These are phyloP conservation scores for Pseudozyma tsukubaensis DNA, from an alignment of 1,284 basidiomycete species.

Conservation along the genomic window DNA sequence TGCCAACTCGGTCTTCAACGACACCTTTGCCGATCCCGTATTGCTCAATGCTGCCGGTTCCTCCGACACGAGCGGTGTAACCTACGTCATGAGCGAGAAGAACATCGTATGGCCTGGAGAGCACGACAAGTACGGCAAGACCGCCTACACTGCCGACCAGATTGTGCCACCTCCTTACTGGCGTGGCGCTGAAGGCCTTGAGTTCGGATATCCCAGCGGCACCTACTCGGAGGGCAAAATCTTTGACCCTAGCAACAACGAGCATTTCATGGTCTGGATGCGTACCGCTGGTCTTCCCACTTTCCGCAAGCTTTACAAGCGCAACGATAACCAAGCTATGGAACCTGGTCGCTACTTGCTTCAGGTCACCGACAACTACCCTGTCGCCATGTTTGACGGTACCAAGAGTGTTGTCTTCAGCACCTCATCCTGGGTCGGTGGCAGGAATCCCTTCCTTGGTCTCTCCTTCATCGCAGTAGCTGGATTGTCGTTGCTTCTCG, in stretches of 20 bases:
- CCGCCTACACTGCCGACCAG: slow-evolving; percentile 71
- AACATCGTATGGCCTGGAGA: slow-evolving; percentile 96
- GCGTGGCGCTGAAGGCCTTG: slow-evolving; percentile 50
- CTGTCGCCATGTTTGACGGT: slow-evolving; percentile 88
- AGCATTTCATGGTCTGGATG: slow-evolving; percentile 99
- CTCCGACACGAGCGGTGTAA: slow-evolving; percentile 65
- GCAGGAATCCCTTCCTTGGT: slow-evolving; percentile 95
- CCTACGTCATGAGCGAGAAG: slow-evolving; percentile 81
- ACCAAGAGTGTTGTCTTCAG: slow-evolving; percentile 97
- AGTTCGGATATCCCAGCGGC: slow-evolving; percentile 76
- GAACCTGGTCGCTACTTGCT: slow-evolving; percentile 81
- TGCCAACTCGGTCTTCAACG: slow-evolving; percentile 98
- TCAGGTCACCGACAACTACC: slow-evolving; percentile 87
- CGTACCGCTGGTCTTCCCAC: slow-evolving; percentile 94
- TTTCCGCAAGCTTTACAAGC: slow-evolving; percentile 91
- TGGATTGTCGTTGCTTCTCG: slow-evolving; percentile 86
- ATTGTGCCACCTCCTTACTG: slow-evolving; percentile 95
- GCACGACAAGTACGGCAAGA: slow-evolving; percentile 80
- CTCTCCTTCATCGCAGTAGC: slow-evolving; percentile 95
- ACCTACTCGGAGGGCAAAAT: slow-evolving; percentile 78
- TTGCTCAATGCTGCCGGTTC: slow-evolving; percentile 75
- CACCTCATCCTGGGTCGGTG: slow-evolving; percentile 97
- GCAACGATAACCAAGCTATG: slow-evolving; percentile 86
- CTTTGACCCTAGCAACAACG: slow-evolving; percentile 81
- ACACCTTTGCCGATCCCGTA: slow-evolving; percentile 80